Percentiles rank a stretch among this genome's conserved stretches.
Evolutionary conservation across 805 yeast species (phyloP).

Genomic region (Yarrowia phangngaensis): DNA sequence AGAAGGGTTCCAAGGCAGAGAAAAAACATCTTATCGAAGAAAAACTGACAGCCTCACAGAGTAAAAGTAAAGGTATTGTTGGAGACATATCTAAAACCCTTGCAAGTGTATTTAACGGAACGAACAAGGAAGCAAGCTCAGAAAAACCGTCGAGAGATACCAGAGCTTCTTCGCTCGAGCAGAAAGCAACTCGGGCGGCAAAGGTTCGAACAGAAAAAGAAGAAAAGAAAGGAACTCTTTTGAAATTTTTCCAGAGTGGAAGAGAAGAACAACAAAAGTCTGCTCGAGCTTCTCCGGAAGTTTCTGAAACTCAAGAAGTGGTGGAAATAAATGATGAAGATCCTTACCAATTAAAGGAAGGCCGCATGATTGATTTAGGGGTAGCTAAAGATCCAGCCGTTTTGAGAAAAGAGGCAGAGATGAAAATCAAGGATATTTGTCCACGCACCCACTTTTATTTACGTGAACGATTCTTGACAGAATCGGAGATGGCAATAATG

Average conservation of each 20-base stretch:
- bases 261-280: neutral
- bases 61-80: neutral
- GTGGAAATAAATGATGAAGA: neutral
- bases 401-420: neutral
- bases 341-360: neutral
- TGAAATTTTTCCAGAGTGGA: too few species aligned
- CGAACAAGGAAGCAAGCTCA: too few species aligned
- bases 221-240: too few species aligned
- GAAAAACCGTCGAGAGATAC: too few species aligned
- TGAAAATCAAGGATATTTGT: neutral
- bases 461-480: neutral
- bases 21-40: too few species aligned
- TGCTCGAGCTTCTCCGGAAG: neutral
- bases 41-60: neutral
- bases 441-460: neutral
- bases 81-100: neutral
- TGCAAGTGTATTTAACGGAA: too few species aligned
- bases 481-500: neutral
- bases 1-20: too few species aligned
- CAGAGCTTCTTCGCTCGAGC: too few species aligned
- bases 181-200: too few species aligned
- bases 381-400: neutral
- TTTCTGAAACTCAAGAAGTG: neutral
- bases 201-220: too few species aligned
- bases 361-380: neutral